Evolutionary conservation across 768 basidiomycete species (phyloP), one percentile per base, ranked within the genome.

Genomic region (Leccinellum rugosiceps): DNA sequence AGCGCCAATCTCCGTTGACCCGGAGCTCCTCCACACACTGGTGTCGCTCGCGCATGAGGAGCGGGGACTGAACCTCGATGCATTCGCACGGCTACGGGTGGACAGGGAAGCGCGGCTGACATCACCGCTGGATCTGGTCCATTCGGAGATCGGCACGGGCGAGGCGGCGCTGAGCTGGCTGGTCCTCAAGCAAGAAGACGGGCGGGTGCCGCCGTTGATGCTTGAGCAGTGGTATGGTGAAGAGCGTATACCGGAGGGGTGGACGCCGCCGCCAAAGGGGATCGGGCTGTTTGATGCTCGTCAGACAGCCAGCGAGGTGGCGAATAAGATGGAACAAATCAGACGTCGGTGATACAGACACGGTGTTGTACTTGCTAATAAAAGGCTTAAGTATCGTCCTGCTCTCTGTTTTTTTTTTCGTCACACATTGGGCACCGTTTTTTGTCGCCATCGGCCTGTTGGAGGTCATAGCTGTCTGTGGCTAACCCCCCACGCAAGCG

Each of bases 221-320:
- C 58, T 85, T 19, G 62, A 71, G 43, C 75, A 78, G 49, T 87
- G 84, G 83, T 80, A 83, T 48, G 83, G 81, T 4, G 77, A 83
- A 55, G 83, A 86, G 58, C 73, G 79, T 9, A 64, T 88, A n/a
- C 86, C 86, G 0, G 77, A 79, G 17, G 79, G 78, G 10, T 87
- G 86, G 86, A 73, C 66, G 62, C 64, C 71, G 19, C 75, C 74
- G 19, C n/a, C 23, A 7, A 21, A 53, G 21, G 60, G 62, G 4
- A 58, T 74, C 14, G 75, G 75, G 38, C 30, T 75, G 15, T 50
- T 71, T 6, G 51, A 65, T 10, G 70, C 73, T 4, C 64, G 65
- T 45, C 48, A 70, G 56, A 59, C 69, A 64, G 50, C 72, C 57
- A 31, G 65, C 65, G 56, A 77, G 72, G 23, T 59, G 51, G 69